Conservation (phyloP, 2,329 filamentous ascomycete genomes). For the Sporothrix brasiliensis region DNA sequence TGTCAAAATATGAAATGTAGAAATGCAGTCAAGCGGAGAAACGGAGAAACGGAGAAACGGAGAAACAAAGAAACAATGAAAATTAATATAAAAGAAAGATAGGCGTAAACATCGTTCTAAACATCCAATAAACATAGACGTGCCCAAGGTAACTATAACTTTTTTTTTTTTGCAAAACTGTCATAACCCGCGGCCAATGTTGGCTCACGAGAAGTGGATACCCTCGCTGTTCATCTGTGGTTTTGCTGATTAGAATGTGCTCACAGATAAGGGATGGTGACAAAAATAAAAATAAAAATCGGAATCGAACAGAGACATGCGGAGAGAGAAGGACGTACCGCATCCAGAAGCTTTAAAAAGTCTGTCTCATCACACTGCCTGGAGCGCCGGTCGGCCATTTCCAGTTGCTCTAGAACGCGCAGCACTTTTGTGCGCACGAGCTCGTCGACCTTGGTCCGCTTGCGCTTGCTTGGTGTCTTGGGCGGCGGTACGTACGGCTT, state of each 20-base stretch:
- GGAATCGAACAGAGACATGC: not conserved
- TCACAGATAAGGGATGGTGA: not conserved
- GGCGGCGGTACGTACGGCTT: slow-evolving; percentile 45
- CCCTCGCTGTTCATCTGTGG: slow-evolving; percentile 32
- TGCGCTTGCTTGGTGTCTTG: slow-evolving; percentile 70
- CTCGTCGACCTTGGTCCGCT: slow-evolving; percentile 77
- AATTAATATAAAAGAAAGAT: not conserved
- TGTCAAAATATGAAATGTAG: not conserved
- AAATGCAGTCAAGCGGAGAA: not conserved
- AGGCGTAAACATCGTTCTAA: slow-evolving; percentile 17
- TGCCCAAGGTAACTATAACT: not conserved
- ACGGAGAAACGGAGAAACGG: not conserved
- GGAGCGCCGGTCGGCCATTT: slow-evolving; percentile 77
- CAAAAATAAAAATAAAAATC: not conserved
- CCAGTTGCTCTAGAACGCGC: slow-evolving; percentile 80
- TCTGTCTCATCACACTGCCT: slow-evolving; percentile 91
- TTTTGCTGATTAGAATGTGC: slow-evolving; percentile 9
- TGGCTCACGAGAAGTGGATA: slow-evolving; percentile 25
- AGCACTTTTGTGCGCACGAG: slow-evolving; percentile 85
- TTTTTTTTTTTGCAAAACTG: not conserved
- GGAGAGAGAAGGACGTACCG: slow-evolving; percentile 42
- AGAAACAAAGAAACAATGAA: too few relatives aligned
- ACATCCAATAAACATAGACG: not conserved
- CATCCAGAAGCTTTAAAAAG: slow-evolving; percentile 76
- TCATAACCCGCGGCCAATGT: not conserved